Evolutionary conservation across 352 stramenopile species (phyloP).

Genomic region (Globisporangium middletonii): DNA sequence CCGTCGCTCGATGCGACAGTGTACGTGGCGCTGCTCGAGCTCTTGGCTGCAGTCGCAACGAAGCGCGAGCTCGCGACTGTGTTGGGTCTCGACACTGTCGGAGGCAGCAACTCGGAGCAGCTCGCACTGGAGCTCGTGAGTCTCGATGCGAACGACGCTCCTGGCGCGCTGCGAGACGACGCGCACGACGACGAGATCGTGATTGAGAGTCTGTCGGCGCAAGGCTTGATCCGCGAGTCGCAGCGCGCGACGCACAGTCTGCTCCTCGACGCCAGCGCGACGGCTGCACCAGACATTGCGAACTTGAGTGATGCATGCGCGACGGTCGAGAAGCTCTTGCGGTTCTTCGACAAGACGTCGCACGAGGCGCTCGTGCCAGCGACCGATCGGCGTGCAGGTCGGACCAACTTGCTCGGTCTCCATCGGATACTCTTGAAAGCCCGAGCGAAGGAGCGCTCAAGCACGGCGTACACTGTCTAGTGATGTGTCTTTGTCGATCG

Average conservation of each 20-base stretch:
- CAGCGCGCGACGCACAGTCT: conserved; percentile 20
- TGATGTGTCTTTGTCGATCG: neutral
- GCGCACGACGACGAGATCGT: conserved; percentile 58
- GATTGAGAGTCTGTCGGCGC: conserved; percentile 46
- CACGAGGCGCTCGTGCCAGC: conserved; percentile 17
- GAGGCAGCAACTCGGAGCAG: conserved; percentile 15
- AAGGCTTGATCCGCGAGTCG: conserved; percentile 44
- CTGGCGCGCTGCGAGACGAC: conserved; percentile 5
- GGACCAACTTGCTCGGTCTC: conserved; percentile 40
- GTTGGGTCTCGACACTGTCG: conserved; percentile 29
- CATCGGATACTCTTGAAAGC: conserved; percentile 49
- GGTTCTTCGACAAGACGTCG: conserved; percentile 28
- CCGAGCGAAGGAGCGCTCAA: conserved; percentile 29
- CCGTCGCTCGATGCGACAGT: conserved; percentile 4
- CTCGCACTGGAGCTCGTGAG: conserved; percentile 33
- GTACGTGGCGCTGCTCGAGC: conserved; percentile 16
- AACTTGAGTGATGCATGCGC: conserved; percentile 29
- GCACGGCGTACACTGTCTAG: conserved; percentile 18
- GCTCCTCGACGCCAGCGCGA: conserved; percentile 9
- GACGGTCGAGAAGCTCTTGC: conserved; percentile 34
- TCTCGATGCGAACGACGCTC: conserved; percentile 34
- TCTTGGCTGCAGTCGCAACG: conserved; percentile 19
- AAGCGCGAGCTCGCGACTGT: conserved; percentile 20
- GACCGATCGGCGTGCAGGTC: conserved; percentile 34
- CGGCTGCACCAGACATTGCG: conserved; percentile 18